A percentile compares a stretch with the other conserved stretches of the same genome.
phyloP scores from a whole-genome alignment of 768 basidiomycete genomes.

The Xerocomellus amylosporus region DNA sequence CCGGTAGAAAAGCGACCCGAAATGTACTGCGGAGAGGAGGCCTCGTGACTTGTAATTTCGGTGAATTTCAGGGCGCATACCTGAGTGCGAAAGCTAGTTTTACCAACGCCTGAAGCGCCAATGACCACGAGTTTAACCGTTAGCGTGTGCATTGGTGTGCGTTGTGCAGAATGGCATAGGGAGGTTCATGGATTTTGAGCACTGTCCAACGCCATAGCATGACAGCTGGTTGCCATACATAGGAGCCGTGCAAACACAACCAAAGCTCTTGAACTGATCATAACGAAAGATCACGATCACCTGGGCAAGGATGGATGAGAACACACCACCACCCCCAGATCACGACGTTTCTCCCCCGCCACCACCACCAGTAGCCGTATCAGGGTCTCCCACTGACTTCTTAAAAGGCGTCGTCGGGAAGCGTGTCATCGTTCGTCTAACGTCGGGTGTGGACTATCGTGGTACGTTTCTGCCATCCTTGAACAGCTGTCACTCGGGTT shows the following conservation, averaged over 20 bases:
- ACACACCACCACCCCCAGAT: constrained; percentile 39
- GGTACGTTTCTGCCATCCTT: constrained; percentile 48
- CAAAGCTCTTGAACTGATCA: constrained; percentile 9
- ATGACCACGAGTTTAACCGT: constrained; percentile 82
- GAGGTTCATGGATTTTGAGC: constrained; percentile 10
- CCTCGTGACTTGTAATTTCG: background rate
- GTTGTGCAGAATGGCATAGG: constrained; percentile 14
- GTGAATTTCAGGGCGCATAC: constrained; percentile 36
- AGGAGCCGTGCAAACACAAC: constrained; percentile 13
- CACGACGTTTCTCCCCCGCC: constrained; percentile 46
- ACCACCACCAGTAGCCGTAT: constrained; percentile 43
- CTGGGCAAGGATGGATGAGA: constrained; percentile 24
- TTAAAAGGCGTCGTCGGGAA: constrained; percentile 97
- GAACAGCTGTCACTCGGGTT: background rate
- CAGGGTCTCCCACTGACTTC: constrained; percentile 90
- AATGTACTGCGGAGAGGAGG: constrained; percentile 54
- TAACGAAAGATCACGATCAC: background rate
- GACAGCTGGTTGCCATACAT: constrained; percentile 11
- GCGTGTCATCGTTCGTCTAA: constrained; percentile 86
- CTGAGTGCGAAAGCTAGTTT: constrained; percentile 75
- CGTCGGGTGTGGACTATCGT: constrained; percentile 90
- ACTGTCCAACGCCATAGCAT: background rate
- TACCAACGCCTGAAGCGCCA: constrained; percentile 82
- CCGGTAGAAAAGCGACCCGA: constrained; percentile 70
- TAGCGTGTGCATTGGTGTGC: constrained; percentile 43